Percentiles rank a stretch among this genome's conserved stretches.
Conservation (phyloP, 306 rosid genomes). For the Vigna nakashimae region DNA sequence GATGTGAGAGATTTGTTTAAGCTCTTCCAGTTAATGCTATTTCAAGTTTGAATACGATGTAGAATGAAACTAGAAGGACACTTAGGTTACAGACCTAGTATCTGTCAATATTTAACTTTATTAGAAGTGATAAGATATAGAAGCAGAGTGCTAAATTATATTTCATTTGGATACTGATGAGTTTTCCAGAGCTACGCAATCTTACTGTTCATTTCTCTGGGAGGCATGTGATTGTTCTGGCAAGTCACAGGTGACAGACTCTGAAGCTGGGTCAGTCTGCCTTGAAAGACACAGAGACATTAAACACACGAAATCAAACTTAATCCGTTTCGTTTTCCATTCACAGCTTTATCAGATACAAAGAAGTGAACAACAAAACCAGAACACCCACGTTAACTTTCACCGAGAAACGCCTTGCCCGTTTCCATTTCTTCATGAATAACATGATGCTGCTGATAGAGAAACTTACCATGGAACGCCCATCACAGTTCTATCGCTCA, state of each 20-base stretch:
- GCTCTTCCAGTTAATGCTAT: too few species aligned
- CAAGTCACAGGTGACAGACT: conserved; percentile 40
- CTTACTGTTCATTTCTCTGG: background rate
- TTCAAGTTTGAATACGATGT: too few species aligned
- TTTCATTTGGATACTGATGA: background rate
- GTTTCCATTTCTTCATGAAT: conserved; percentile 25
- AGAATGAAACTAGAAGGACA: too few species aligned
- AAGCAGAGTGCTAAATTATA: background rate
- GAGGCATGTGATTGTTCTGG: conserved; percentile 45
- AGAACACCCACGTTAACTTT: conserved; percentile 40
- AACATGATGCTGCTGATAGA: conserved; percentile 28
- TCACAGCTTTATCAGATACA: conserved; percentile 35
- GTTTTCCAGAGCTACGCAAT: background rate
- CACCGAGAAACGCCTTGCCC: conserved; percentile 26
- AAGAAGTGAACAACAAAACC: conserved; percentile 35
- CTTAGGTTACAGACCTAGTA: too few species aligned
- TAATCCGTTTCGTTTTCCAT: conserved; percentile 38
- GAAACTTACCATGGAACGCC: background rate
- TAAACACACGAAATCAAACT: conserved; percentile 33
- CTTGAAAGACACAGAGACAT: conserved; percentile 45
- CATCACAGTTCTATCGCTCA: too few species aligned
- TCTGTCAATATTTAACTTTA: too few species aligned
- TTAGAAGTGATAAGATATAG: too few species aligned
- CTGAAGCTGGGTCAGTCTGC: conserved; percentile 41
- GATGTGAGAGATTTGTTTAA: too few species aligned